phyloP scores from a whole-genome alignment of 2,329 filamentous ascomycete genomes.

The Knoxdaviesia capensis region DNA sequence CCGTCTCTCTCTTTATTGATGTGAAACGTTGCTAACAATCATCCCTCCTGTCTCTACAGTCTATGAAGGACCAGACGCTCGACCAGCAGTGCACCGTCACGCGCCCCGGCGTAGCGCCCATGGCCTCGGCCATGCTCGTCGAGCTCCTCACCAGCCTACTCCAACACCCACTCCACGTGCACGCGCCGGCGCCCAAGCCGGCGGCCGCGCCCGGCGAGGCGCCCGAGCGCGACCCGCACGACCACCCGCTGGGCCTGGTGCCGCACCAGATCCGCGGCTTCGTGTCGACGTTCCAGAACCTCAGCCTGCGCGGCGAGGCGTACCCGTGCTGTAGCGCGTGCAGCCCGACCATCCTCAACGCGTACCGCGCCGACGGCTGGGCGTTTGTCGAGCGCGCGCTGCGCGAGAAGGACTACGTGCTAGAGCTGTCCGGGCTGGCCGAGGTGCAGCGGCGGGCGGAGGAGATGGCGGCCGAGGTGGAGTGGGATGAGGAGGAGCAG shows the following conservation, averaged over 20 bases:
- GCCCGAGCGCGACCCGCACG: conserved; percentile 32
- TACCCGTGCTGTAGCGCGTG: conserved; percentile 73
- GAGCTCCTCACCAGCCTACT: conserved; percentile 75
- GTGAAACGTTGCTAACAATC: too few species aligned
- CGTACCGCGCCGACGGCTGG: conserved; percentile 52
- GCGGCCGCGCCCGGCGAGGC: conserved; percentile 15
- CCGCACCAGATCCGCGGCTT: conserved; percentile 70
- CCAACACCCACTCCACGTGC: conserved; percentile 59
- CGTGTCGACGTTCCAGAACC: conserved; percentile 51
- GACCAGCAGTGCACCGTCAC: conserved; percentile 98
- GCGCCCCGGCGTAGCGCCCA: conserved; percentile 74
- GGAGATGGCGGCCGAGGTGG: conserved; percentile 28
- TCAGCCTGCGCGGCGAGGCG: conserved; percentile 51
- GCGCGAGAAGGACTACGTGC: conserved; percentile 57
- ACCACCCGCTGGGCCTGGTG: conserved; percentile 46
- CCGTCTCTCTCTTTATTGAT: too few species aligned
- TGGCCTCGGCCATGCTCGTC: conserved; percentile 78
- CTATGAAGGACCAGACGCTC: conserved; percentile 80
- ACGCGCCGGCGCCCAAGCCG: conserved; percentile 39
- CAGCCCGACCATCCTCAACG: conserved; percentile 45
- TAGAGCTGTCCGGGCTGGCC: conserved; percentile 53
- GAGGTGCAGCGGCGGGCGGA: conserved; percentile 47
- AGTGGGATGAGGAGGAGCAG: conserved; percentile 32
- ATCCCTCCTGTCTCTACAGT: conserved; percentile 27
- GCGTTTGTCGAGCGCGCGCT: conserved; percentile 57